Evolutionary conservation across 305 asterid species (phyloP), one percentile per base, ranked within the genome.

Genomic region (Fraxinus paxiana): DNA sequence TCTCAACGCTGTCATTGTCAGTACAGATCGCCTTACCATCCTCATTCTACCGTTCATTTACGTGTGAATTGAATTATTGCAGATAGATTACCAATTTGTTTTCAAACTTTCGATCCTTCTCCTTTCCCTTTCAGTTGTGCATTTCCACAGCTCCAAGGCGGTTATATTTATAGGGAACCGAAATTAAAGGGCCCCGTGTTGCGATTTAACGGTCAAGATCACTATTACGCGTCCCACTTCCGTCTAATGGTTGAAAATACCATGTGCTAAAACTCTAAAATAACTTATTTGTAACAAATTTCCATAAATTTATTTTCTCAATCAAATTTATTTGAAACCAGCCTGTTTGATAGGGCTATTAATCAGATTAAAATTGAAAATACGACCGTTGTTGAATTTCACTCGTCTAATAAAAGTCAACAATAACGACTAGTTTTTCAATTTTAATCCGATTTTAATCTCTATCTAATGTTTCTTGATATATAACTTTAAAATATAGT

Each of bases 21-120:
- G 70, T 8, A 80, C 20, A 59, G 85, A 82, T 63, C 88, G 87
- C 76, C 84, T 72, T 54, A 87, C 18, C 87, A 82, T 85, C 87
- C 82, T 77, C 88, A 83, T 83, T 28, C 31, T 72, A n/a, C 46
- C 10, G 5, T 31, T 38, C 24, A 41, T 61, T 8, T 59, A 65
- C 30, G 56, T 20, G 67, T 13, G 10, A 71, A 12, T 30, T 15
- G 35, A 65, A 26, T 10, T 28, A 28, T 65, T 28, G 37, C 20
- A 0, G 18, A 26, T 13, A 28, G 17, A 28, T 3, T 24, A 65
- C 17, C 41, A 31, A 4, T 70, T 31, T 31, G 41, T 15, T 70
- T 35, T 77, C 61, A 26, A 28, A 26, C 5, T 24, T 38, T 22
- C 2, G 22, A 22, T 18, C 43, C 26, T 46, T 4, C 18, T 65